A percentile compares a stretch with the other conserved stretches of the same genome.
Evolutionary conservation across 345 rosid species (phyloP).

Genomic region (Mercurialis annua): DNA sequence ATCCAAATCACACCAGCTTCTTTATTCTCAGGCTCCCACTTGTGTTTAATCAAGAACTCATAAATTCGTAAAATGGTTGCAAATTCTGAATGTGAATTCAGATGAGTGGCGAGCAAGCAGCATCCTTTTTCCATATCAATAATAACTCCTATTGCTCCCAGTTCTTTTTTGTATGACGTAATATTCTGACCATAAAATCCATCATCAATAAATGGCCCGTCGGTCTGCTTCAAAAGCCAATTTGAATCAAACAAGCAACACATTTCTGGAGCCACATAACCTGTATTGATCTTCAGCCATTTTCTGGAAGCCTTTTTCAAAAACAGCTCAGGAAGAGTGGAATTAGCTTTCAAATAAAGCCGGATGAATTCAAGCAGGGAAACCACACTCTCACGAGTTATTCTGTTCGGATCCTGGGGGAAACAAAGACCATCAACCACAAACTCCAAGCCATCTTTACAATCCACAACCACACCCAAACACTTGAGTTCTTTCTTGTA

Average conservation of each 20-base stretch:
- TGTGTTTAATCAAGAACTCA: conserved; percentile 26
- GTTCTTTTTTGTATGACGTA: conserved; percentile 36
- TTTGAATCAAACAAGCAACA: conserved; percentile 42
- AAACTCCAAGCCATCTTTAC: conserved; percentile 46
- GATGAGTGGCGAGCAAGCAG: conserved; percentile 33
- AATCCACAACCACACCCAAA: conserved; percentile 39
- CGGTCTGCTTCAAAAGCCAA: conserved; percentile 39
- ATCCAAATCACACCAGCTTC: conserved; percentile 44
- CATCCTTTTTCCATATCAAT: conserved; percentile 31
- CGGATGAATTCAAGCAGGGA: conserved; percentile 48
- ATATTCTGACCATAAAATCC: conserved; percentile 45
- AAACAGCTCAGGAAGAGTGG: conserved; percentile 32
- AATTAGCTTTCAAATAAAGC: conserved; percentile 22
- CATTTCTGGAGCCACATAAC: conserved; percentile 47
- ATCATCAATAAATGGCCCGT: conserved; percentile 79
- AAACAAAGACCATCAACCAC: conserved; percentile 40
- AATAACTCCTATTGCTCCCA: conserved; percentile 43
- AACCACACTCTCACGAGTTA: conserved; percentile 31
- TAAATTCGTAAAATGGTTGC: conserved; percentile 47
- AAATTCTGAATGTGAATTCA: conserved; percentile 39
- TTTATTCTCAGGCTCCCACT: conserved; percentile 37
- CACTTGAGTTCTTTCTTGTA: conserved; percentile 46
- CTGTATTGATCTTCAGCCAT: conserved; percentile 58
- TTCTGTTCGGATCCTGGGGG: conserved; percentile 24
- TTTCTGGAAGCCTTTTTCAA: conserved; percentile 28